These are phyloP conservation scores for Ajuga reptans DNA, from an alignment of 305 asterid genomes.

Conservation along the genomic window DNA sequence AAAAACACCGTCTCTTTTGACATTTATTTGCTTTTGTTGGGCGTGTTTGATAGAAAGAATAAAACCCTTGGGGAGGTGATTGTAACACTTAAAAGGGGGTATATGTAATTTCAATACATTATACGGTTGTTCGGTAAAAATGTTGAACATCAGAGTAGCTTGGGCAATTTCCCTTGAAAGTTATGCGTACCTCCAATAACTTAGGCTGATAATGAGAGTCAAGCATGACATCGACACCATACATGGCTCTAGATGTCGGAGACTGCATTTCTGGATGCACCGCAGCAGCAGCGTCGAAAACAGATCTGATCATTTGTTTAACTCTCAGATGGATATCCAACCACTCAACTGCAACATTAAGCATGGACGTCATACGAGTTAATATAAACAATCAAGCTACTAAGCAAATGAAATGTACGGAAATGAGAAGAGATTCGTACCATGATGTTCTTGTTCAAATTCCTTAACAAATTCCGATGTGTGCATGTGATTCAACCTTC, in stretches of 20 bases:
- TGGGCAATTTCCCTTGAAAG: not conserved
- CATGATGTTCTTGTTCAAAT: conserved; percentile 83
- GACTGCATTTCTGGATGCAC: conserved; percentile 96
- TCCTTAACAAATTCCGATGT: conserved; percentile 73
- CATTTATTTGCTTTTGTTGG: no score
- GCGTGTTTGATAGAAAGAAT: no score
- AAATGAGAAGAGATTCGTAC: conserved; percentile 33
- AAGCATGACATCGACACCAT: conserved; percentile 95
- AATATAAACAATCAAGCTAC: not conserved
- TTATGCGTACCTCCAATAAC: conserved; percentile 59
- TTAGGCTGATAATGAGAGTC: conserved; percentile 67
- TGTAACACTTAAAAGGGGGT: no score
- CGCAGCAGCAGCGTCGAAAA: conserved; percentile 75
- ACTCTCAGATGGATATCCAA: conserved; percentile 72
- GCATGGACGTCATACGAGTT: conserved; percentile 2
- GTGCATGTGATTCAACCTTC: conserved; percentile 73
- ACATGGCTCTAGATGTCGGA: conserved; percentile 84
- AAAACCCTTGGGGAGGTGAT: no score
- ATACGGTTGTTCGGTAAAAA: not conserved
- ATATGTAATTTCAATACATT: not conserved
- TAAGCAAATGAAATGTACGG: conserved; percentile 11
- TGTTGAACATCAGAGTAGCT: not conserved
- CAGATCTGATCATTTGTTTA: conserved; percentile 66
- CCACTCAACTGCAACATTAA: conserved; percentile 69
- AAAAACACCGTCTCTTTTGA: no score